phyloP scores from a whole-genome alignment of 2,329 filamentous ascomycete species.

The Simplicillium sp. region DNA sequence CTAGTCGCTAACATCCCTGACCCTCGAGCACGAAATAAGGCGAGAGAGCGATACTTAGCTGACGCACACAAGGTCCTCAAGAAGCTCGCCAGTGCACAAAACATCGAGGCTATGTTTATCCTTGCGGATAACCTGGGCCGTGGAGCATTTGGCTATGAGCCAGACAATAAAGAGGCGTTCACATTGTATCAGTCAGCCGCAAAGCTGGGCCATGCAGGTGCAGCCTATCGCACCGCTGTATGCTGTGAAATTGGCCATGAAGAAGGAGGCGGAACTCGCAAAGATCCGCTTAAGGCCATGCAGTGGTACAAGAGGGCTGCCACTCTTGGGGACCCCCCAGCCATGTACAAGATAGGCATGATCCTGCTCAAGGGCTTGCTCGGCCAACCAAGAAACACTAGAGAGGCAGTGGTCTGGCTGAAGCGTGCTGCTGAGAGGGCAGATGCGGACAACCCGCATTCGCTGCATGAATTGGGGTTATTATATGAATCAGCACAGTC shows the following conservation, averaged over 20 bases:
- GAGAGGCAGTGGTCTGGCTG: slow-evolving; percentile 84
- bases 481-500: slow-evolving; percentile 54
- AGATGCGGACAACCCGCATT: slow-evolving; percentile 85
- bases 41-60: slow-evolving; percentile 71
- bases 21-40: slow-evolving; percentile 62
- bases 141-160: slow-evolving; percentile 67
- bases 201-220: slow-evolving; percentile 75
- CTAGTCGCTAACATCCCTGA: slow-evolving; percentile 58
- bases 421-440: slow-evolving; percentile 86
- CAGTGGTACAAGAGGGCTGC: slow-evolving; percentile 97
- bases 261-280: slow-evolving; percentile 84
- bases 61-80: slow-evolving; percentile 90
- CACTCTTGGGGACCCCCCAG: slow-evolving; percentile 78
- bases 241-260: slow-evolving; percentile 96
- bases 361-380: slow-evolving; percentile 87
- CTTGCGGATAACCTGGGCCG: slow-evolving; percentile 83
- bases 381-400: slow-evolving; percentile 73
- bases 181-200: slow-evolving; percentile 88
- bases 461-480: slow-evolving; percentile 76
- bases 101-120: slow-evolving; percentile 86
- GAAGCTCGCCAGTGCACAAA: slow-evolving; percentile 66
- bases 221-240: slow-evolving; percentile 89
- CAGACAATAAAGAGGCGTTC: slow-evolving; percentile 88
- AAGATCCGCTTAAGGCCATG: slow-evolving; percentile 86
- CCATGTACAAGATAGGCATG: slow-evolving; percentile 98